phyloP scores from a whole-genome alignment of 768 basidiomycete genomes.

The Crucibulum laeve region DNA sequence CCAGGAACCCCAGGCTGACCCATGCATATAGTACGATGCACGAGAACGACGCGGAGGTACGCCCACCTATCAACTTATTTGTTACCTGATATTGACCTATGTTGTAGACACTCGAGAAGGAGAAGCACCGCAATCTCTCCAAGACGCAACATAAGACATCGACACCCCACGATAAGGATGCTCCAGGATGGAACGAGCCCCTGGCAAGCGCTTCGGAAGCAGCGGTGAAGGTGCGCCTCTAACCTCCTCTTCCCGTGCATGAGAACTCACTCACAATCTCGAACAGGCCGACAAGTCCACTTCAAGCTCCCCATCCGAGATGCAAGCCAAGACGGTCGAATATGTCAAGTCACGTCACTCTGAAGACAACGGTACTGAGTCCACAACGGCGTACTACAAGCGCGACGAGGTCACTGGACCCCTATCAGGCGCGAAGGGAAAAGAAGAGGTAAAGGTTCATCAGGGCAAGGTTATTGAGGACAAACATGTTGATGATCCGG shows the following conservation, averaged over 20 bases:
- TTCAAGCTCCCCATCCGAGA: conserved; percentile 17
- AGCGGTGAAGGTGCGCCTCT: conserved; percentile 45
- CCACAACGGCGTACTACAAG: conserved; percentile 31
- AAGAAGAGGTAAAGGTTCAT: conserved; percentile 21
- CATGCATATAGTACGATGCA: conserved; percentile 44
- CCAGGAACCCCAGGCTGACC: conserved; percentile 7
- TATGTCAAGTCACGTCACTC: conserved; percentile 34
- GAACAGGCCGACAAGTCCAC: conserved; percentile 38
- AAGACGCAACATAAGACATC: conserved; percentile 40
- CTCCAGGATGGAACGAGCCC: conserved; percentile 71
- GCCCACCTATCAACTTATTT: not conserved
- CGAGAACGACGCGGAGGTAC: conserved; percentile 53
- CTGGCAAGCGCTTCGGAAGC: conserved; percentile 67
- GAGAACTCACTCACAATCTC: conserved; percentile 3
- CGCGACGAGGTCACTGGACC: conserved; percentile 45
- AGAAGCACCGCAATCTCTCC: conserved; percentile 49
- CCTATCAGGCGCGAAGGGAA: conserved; percentile 19
- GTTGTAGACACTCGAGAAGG: conserved; percentile 40
- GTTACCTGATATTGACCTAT: not conserved
- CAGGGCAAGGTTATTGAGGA: conserved; percentile 14
- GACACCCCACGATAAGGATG: conserved; percentile 41
- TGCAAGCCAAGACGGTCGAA: conserved; percentile 39
- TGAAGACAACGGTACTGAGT: conserved; percentile 27
- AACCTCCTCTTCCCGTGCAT: not conserved
- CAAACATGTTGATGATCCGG: conserved; percentile 7